These are phyloP conservation scores for Camellia oleifera DNA, from an alignment of 179 eudicot species.

Conservation along the genomic window DNA sequence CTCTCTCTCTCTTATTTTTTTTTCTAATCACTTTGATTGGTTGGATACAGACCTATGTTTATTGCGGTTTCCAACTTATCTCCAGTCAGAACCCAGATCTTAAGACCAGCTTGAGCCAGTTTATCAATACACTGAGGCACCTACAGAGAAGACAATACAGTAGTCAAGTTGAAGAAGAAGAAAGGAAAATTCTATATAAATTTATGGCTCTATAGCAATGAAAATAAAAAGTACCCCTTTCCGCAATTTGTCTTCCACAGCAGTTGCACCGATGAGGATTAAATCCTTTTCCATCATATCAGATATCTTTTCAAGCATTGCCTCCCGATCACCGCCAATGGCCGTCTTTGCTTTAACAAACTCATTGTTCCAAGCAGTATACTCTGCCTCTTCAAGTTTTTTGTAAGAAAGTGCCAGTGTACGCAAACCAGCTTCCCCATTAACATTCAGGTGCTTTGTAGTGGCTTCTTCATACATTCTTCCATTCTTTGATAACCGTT, in stretches of 20 bases:
- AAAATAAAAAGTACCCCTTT: slow-evolving; percentile 27
- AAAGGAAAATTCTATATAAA: neutral
- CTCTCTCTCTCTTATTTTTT: neutral
- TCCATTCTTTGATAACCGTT: too few relatives aligned
- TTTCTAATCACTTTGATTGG: slow-evolving; percentile 3
- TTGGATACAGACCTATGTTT: slow-evolving; percentile 69
- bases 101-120: slow-evolving; percentile 98
- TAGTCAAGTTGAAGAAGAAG: neutral
- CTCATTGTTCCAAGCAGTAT: too few relatives aligned
- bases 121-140: slow-evolving; percentile 99
- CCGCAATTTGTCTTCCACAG: slow-evolving; percentile 41
- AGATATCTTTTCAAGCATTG: slow-evolving; percentile 19
- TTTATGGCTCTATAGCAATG: neutral
- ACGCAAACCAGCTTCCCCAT: too few relatives aligned
- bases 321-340: too few relatives aligned
- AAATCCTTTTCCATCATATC: slow-evolving; percentile 35
- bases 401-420: too few relatives aligned
- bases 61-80: slow-evolving; percentile 99
- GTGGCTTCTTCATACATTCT: too few relatives aligned
- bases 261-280: slow-evolving; percentile 39
- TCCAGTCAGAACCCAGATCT: slow-evolving; percentile 99
- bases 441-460: too few relatives aligned
- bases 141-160: slow-evolving; percentile 27
- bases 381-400: too few relatives aligned
- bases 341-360: too few relatives aligned